Conservation (phyloP, 139 green algal species). For the Chlorella ohadii region DNA sequence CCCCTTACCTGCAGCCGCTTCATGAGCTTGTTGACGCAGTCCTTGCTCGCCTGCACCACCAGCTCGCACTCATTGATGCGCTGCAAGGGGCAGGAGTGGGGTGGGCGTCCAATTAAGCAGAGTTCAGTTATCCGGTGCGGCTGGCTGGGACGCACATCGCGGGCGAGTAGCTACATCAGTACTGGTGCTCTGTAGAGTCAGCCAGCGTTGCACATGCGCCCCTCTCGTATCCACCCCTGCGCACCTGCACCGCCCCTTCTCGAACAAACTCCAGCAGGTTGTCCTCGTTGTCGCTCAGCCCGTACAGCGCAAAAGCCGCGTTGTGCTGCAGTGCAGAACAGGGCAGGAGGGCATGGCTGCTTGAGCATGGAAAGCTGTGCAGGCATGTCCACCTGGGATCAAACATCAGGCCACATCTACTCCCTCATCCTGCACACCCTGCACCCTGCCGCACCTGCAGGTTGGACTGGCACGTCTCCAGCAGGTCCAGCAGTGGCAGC, state of each 20-base stretch:
- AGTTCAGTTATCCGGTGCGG: too few relatives aligned
- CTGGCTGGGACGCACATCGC: too few relatives aligned
- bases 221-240: too few relatives aligned
- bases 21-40: constrained; percentile 97
- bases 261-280: constrained; percentile 95
- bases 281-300: constrained; percentile 97
- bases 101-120: too few relatives aligned
- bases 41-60: constrained; percentile 82
- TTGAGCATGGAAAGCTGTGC: too few relatives aligned
- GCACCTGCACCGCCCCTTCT: constrained; percentile 54
- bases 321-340: constrained; percentile 97
- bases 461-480: constrained; percentile 87
- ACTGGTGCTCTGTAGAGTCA: too few relatives aligned
- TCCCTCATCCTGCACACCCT: not conserved
- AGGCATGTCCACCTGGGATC: too few relatives aligned
- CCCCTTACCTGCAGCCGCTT: constrained; percentile 79
- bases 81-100: constrained; percentile 40
- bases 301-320: constrained; percentile 96
- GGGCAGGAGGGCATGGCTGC: too few relatives aligned
- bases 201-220: too few relatives aligned
- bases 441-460: constrained; percentile 59
- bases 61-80: constrained; percentile 79
- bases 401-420: too few relatives aligned
- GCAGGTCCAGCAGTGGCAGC: constrained; percentile 87
- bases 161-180: too few relatives aligned